Base-by-base conservation (phyloP, 2,329 filamentous ascomycete genomes). In the Aureobasidium sp. region DNA sequence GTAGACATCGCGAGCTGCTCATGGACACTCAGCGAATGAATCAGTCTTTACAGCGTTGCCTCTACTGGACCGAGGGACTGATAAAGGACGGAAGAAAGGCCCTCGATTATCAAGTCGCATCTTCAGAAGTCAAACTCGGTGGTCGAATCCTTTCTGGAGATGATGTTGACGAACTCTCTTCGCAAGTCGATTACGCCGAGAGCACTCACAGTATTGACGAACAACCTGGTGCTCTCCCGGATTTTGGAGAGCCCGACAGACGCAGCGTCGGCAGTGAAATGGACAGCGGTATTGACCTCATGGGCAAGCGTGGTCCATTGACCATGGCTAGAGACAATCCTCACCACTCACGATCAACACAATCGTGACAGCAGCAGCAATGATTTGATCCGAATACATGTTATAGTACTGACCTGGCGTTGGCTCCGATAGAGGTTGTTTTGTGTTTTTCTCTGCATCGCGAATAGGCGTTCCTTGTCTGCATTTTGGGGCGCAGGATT, bases 1-100 rank as follows among this genome's bases (percentile, higher is more conserved):
- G 86, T 3, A 93, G 92, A 70, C 94, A 99, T 71, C 89, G 91
- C 65, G 88, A 96, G 69, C 78, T 97, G 1, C 82, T 99, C 9
- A 78, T 91, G 40, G 92, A 96, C 71, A 94, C 88, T 66, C 91
- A 96, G 69, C 95, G 91, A 76, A 91, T 97, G 79, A 97, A 96
- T 70, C 89, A 95, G 71, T 95, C 89, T 71, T 81, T 99, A 47
- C 95, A 90, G 72, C 83, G 90, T 50, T 99, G 94, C 72, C 80
- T 96, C 35, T 85, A 86, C 65, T 93, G 90, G 83, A 95, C 92
- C 0, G 93, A 99, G 70, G 86, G 89, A 64, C 81, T 99, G 46
- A 96, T 99, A 71, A 86, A 84, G 51, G 91, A 96, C 67, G 94
- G 88, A 6, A 88, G 86, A 69, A 93, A 90, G 70, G 94, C 94